Conservation (phyloP, 2,329 filamentous ascomycete genomes). For the Diaporthe sp. region DNA sequence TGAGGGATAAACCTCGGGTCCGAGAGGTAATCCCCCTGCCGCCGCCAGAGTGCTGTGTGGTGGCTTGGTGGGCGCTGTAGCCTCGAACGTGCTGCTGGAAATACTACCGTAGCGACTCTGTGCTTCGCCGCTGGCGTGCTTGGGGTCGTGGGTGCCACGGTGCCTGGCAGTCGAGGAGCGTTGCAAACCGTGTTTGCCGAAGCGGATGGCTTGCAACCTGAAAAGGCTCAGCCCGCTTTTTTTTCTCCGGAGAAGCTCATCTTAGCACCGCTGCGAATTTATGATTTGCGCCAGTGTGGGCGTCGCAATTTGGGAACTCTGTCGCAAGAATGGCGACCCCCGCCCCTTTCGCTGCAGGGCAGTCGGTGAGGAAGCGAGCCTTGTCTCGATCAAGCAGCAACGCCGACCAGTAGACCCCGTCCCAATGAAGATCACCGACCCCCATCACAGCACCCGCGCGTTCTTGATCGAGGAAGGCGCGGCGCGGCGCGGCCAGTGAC, state of each 20-base stretch:
- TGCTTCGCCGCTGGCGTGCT: conserved; percentile 21
- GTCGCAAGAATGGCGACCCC: conserved; percentile 35
- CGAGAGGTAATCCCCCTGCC: background rate
- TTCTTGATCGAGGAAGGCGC: conserved; percentile 54
- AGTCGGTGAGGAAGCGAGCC: conserved; percentile 43
- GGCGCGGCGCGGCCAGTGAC: conserved; percentile 44
- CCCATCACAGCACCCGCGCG: conserved; percentile 47
- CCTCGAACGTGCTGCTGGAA: conserved; percentile 16
- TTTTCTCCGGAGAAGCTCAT: conserved; percentile 34
- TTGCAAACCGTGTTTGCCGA: conserved; percentile 47
- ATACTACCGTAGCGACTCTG: conserved; percentile 3
- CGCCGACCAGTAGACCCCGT: conserved; percentile 55
- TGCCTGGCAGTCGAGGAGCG: conserved; percentile 33
- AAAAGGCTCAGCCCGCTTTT: conserved; percentile 35
- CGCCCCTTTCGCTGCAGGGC: conserved; percentile 42
- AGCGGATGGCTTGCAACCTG: conserved; percentile 41
- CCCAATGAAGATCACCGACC: conserved; percentile 53
- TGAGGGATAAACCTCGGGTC: conserved; percentile 28
- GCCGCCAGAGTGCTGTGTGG: background rate
- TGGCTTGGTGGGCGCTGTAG: background rate
- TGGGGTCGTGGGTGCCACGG: conserved; percentile 11
- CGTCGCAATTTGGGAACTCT: conserved; percentile 39
- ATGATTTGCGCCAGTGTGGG: conserved; percentile 36
- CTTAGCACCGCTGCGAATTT: conserved; percentile 37
- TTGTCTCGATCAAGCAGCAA: conserved; percentile 54